phyloP scores from a whole-genome alignment of 1,284 basidiomycete species.

The Schizophyllum commune region DNA sequence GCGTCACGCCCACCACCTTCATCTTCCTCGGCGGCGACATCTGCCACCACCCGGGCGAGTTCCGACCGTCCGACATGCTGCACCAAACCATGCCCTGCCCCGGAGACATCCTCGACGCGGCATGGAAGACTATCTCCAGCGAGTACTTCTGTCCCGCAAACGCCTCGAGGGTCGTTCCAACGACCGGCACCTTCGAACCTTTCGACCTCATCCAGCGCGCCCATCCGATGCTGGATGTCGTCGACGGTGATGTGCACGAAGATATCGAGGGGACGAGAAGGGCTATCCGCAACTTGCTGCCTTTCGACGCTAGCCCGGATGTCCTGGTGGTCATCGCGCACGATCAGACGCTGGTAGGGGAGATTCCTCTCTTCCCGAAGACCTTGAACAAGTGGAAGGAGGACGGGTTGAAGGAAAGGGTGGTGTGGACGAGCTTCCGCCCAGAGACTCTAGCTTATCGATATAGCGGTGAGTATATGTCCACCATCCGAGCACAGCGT shows the following conservation, averaged over 20 bases:
- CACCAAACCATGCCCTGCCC: constrained; percentile 13
- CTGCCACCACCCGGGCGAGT: constrained; percentile 15
- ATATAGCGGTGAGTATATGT: background rate
- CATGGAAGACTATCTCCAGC: constrained; percentile 8
- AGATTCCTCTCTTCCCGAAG: constrained; percentile 10
- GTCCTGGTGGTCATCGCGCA: constrained; percentile 17
- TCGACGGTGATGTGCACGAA: background rate
- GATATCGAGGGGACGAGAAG: constrained; percentile 4
- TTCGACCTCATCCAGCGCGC: constrained; percentile 9
- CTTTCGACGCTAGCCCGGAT: constrained; percentile 15
- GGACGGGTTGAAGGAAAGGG: constrained; percentile 16
- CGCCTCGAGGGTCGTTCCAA: too few species aligned
- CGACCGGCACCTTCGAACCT: background rate
- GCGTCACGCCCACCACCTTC: constrained; percentile 15
- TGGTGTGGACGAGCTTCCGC: constrained; percentile 16
- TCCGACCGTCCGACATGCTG: constrained; percentile 13
- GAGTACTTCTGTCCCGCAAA: constrained; percentile 4
- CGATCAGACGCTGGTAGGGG: constrained; percentile 11
- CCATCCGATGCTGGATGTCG: constrained; percentile 10
- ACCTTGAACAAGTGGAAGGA: constrained; percentile 15
- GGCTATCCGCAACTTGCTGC: constrained; percentile 9
- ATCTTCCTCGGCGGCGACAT: constrained; percentile 17
- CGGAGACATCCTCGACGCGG: constrained; percentile 6
- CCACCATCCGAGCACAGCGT: too few species aligned
- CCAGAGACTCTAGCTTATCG: constrained; percentile 12